phyloP scores from a whole-genome alignment of 345 rosid species.

The Eucalyptus pauciflora region DNA sequence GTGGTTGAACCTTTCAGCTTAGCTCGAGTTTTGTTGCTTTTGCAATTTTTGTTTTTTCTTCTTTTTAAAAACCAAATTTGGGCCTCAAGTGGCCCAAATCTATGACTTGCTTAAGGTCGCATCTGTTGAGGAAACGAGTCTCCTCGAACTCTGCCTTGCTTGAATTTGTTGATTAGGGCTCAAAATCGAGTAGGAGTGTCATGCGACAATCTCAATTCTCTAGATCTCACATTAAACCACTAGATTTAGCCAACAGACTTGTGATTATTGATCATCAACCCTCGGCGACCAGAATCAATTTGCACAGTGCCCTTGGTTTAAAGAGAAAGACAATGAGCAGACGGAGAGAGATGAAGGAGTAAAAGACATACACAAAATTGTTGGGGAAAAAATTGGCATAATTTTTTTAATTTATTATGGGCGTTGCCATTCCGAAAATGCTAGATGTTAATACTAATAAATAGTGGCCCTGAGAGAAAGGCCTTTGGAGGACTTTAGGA shows the following conservation, averaged over 20 bases:
- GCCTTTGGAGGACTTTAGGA: background rate
- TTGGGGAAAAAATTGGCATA: background rate
- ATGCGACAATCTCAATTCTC: background rate
- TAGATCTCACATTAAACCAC: background rate
- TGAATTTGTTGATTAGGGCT: background rate
- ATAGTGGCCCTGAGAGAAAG: background rate
- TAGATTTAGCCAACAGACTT: background rate
- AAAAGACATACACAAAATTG: background rate
- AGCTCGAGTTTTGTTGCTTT: rapidly evolving
- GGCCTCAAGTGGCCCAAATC: background rate
- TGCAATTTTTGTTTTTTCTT: background rate
- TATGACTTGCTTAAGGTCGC: too few relatives aligned
- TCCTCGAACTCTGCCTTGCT: background rate
- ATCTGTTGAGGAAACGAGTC: background rate
- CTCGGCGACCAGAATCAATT: background rate
- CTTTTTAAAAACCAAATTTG: background rate
- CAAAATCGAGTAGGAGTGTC: background rate
- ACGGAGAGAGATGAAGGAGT: background rate
- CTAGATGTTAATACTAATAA: background rate
- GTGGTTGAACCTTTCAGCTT: background rate
- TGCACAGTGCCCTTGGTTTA: background rate
- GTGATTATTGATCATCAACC: background rate
- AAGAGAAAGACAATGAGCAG: background rate
- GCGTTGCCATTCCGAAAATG: background rate
- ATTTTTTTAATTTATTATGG: background rate